Evolutionary conservation across 2,329 filamentous ascomycete species (phyloP), one percentile per base, ranked within the genome.

Genomic region (Ceratocystis diversiconidia): DNA sequence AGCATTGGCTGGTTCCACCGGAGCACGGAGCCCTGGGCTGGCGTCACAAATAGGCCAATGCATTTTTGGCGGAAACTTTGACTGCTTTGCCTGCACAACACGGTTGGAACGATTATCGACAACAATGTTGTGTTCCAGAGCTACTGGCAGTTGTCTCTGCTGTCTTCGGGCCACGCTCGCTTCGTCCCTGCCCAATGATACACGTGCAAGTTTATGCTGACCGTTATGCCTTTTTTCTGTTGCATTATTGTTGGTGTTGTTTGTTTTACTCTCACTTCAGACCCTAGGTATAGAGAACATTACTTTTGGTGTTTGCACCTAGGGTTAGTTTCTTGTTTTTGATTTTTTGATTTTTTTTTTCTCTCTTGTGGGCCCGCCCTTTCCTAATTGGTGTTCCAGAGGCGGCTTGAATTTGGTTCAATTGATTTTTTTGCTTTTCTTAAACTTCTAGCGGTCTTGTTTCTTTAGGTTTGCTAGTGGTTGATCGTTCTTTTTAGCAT

Each of bases 21-120:
- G n/a, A 65, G 57, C 48, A 65, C 65, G 43, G 57, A 65, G 41
- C 19, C 3, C 10, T n/a, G 25, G 46, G 5, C 36, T 67, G 19
- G 66, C 52, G n/a, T 41, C 63, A n/a, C 63, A 64, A 64, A 44
- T 64, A 61, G 66, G 22, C 44, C 15, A 55, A 8, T 36, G 32
- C 32, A 36, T 10, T 36, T 63, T 63, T 55, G 25, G 52, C n/a
- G 52, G 64, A 59, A 17, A 59, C 25, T 19, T 41, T 15, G 65
- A 64, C 43, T 66, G 65, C 65, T 36, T 36, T 63, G 67, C 57
- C 65, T 66, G 36, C 62, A 59, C 28, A 65, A 68, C 46, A 64
- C 25, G 30, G 19, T 64, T 62, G 64, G 67, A 25, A 61, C 55
- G 19, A 52, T 52, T 36, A 66, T 68, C 46, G 25, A 64, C 52